Evolutionary conservation across 352 stramenopile species (phyloP).

Genomic region (Phytophthora pini): DNA sequence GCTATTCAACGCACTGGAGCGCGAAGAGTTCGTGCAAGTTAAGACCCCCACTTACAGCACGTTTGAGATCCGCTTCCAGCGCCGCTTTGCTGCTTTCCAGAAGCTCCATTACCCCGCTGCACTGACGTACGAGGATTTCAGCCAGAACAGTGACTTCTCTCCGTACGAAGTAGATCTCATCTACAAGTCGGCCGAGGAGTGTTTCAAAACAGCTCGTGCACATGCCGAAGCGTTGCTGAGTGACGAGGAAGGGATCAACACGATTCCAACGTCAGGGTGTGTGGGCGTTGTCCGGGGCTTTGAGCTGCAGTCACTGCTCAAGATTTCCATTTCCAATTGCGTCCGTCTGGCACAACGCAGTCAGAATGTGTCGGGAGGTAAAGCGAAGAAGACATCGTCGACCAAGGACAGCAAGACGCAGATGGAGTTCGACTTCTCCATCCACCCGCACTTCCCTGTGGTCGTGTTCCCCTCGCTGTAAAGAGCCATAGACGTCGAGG

Average conservation of each 20-base stretch:
- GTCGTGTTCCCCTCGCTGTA: constrained; percentile 45
- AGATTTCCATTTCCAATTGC: constrained; percentile 71
- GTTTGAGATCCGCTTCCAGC: constrained; percentile 72
- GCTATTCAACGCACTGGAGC: constrained; percentile 75
- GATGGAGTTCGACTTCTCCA: constrained; percentile 65
- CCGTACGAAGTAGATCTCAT: constrained; percentile 74
- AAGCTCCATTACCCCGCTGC: constrained; percentile 73
- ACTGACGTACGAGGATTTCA: constrained; percentile 75
- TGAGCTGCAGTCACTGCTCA: constrained; percentile 65
- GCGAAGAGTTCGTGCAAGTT: constrained; percentile 60
- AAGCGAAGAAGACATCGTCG: constrained; percentile 30
- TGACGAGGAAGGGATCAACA: constrained; percentile 43
- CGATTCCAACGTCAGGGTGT: constrained; percentile 8
- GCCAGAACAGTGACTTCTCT: constrained; percentile 84
- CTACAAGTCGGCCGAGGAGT: constrained; percentile 87
- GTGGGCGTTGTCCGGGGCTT: constrained; percentile 37
- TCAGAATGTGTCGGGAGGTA: constrained; percentile 38
- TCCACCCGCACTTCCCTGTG: constrained; percentile 76
- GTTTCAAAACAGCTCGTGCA: constrained; percentile 72
- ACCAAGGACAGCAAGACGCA: constrained; percentile 15
- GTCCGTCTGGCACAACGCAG: constrained; percentile 62
- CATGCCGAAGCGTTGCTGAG: constrained; percentile 63
- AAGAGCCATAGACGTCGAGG: not conserved
- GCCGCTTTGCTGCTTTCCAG: constrained; percentile 82
- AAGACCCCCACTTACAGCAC: constrained; percentile 67